phyloP scores from a whole-genome alignment of 805 yeast species.

The Lachancea meyersii region DNA sequence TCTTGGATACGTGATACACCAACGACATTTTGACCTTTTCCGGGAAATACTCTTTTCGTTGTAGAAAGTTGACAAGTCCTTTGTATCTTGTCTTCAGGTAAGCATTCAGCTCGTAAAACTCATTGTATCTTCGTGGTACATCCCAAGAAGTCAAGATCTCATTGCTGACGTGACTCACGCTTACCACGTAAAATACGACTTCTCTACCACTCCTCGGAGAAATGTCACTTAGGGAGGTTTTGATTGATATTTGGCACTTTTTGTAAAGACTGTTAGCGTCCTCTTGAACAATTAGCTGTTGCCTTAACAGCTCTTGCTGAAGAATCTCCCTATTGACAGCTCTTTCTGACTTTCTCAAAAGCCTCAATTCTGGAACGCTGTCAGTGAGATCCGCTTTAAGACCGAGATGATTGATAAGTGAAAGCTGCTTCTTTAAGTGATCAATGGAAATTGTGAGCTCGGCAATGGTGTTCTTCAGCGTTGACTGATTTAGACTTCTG shows the following conservation, averaged over 20 bases:
- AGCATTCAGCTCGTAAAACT: conserved; percentile 66
- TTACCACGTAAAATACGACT: conserved; percentile 67
- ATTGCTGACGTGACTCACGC: conserved; percentile 54
- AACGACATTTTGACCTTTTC: conserved; percentile 56
- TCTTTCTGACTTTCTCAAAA: conserved; percentile 59
- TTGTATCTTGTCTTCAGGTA: conserved; percentile 48
- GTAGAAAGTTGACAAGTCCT: conserved; percentile 50
- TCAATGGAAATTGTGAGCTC: conserved; percentile 53
- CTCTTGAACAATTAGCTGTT: conserved; percentile 78
- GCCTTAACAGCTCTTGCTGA: conserved; percentile 64
- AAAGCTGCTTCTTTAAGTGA: conserved; percentile 52
- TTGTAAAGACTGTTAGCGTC: conserved; percentile 71
- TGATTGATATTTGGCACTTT: conserved; percentile 48
- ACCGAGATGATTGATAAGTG: conserved; percentile 59
- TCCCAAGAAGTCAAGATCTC: conserved; percentile 70
- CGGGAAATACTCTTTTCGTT: conserved; percentile 33
- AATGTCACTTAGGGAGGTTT: conserved; percentile 42
- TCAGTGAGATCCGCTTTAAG: conserved; percentile 82
- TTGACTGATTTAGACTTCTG: conserved; percentile 10
- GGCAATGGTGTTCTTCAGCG: conserved; percentile 57
- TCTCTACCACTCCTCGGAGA: conserved; percentile 55
- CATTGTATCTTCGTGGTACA: conserved; percentile 83
- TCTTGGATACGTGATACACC: conserved; percentile 52
- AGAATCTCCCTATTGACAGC: conserved; percentile 69
- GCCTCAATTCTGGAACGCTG: conserved; percentile 59